Evolutionary conservation across 2,329 filamentous ascomycete species (phyloP), one percentile per base, ranked within the genome.

Genomic region (Colletotrichum salicis): DNA sequence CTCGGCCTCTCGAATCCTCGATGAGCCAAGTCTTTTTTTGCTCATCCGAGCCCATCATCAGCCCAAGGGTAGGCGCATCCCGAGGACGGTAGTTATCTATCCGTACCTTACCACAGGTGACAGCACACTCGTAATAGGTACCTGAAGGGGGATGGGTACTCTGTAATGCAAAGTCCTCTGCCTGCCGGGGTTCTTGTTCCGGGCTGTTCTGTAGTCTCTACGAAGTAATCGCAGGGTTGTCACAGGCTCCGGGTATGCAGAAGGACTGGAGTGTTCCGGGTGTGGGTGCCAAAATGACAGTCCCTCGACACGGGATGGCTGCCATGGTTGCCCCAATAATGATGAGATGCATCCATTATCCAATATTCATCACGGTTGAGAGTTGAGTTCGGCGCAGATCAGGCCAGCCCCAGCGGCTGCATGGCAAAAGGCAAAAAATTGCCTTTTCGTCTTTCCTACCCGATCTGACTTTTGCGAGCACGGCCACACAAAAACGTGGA

Each of bases 401-500:
- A 55, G 27, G 27, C 19, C 58, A 63, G 22, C 35, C 48, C 64
- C 4, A 22, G 24, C 29, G 19, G 19, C 37, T 19, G 22, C 37
- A 61, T 51, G 57, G 33, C 29, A 27, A 60, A 60, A 59, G 52
- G 22, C 52, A 55, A 22, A 6, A 19, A 55, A 55, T 13, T 24
- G 52, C 37, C 13, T n/a, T 12, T 51, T 35, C 27, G 6, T 19
- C 24, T 27, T 27, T 27, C 24, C 24, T 33, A n/a, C 45, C 45
- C 33, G 27, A 48, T 52, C 41, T 48, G 13, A 62, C 27, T 15
- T 19, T 35, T 35, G 59, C 29, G 22, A 52, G 59, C 60, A 64
- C 58, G 54, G 60, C 31, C 35, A 27, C 67, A 59, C 45, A 7
- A 55, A 24, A 24, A 70, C 67, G 67, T 65, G 67, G 67, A 31